Evolutionary conservation across 108 stramenopile species (phyloP).

Genomic region (Cyclotella baltica): DNA sequence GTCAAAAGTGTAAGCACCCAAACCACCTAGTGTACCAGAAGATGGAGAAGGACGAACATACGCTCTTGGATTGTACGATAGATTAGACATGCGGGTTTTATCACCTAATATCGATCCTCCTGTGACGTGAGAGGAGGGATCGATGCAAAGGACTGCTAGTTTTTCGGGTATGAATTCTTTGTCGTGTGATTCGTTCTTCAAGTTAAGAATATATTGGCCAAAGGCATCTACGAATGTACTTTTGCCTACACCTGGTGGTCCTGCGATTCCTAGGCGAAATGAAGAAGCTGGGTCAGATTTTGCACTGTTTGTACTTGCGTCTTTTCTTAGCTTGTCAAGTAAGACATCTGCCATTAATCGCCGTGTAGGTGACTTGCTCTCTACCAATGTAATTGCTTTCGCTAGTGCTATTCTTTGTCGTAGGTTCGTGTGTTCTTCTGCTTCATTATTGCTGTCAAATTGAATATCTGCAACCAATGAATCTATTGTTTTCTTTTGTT

Average conservation of each 20-base stretch:
- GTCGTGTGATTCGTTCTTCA: slow-evolving; percentile 11
- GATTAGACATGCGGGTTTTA: slow-evolving; percentile 95
- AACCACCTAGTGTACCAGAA: slow-evolving; percentile 91
- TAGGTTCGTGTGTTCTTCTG: background rate
- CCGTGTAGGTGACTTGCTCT: slow-evolving; percentile 60
- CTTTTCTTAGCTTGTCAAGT: slow-evolving; percentile 48
- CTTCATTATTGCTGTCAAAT: background rate
- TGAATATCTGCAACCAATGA: slow-evolving; percentile 31
- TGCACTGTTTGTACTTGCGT: slow-evolving; percentile 3
- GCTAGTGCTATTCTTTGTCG: slow-evolving; percentile 67
- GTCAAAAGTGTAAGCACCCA: slow-evolving; percentile 92
- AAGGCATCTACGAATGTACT: slow-evolving; percentile 69
- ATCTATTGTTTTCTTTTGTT: slow-evolving; percentile 26
- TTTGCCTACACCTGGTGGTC: slow-evolving; percentile 73
- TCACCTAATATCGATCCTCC: slow-evolving; percentile 99
- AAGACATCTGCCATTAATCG: slow-evolving; percentile 69
- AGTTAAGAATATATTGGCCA: slow-evolving; percentile 67
- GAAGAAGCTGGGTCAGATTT: slow-evolving; percentile 6
- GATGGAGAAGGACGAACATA: slow-evolving; percentile 96
- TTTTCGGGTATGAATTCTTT: slow-evolving; percentile 39
- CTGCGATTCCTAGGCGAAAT: slow-evolving; percentile 86
- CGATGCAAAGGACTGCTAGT: slow-evolving; percentile 91
- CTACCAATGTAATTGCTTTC: slow-evolving; percentile 82
- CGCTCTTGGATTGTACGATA: slow-evolving; percentile 79
- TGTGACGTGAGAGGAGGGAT: slow-evolving; percentile 88